These are phyloP conservation scores for Chlorella sorokiniana DNA, from an alignment of 139 green algal genomes.

Conservation along the genomic window DNA sequence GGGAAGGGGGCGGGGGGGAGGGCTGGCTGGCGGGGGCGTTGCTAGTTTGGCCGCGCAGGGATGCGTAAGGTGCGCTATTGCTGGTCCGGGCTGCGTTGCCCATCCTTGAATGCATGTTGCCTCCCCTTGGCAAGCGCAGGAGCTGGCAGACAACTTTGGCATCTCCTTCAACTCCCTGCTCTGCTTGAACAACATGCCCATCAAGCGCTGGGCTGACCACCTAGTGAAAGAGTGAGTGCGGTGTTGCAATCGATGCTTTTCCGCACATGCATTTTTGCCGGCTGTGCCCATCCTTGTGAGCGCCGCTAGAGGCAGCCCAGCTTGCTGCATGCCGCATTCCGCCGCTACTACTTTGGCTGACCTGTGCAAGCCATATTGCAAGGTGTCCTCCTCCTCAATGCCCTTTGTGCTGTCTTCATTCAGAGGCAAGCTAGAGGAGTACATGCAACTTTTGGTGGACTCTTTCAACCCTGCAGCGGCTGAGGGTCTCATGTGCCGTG, in stretches of 20 bases:
- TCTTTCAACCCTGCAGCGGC: constrained; percentile 87
- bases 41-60: too few species aligned
- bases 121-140: constrained; percentile 30
- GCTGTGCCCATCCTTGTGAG: background rate
- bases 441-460: constrained; percentile 90
- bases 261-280: too few species aligned
- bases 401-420: background rate
- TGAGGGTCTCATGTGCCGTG: constrained; percentile 72
- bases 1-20: too few species aligned
- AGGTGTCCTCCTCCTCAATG: background rate
- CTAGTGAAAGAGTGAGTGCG: constrained; percentile 48
- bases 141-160: constrained; percentile 75
- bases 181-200: constrained; percentile 99
- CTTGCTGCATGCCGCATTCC: too few species aligned
- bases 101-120: too few species aligned
- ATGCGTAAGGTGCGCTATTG: too few species aligned
- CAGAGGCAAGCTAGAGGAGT: constrained; percentile 72
- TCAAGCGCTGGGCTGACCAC: constrained; percentile 95
- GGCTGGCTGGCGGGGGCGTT: too few species aligned
- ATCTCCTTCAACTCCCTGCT: constrained; percentile 91
- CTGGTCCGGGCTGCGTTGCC: too few species aligned
- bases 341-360: too few species aligned
- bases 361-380: background rate
- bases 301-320: background rate
- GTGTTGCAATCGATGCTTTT: background rate